Evolutionary conservation across 202 grass and related monocot genomes (phyloP).

Genomic region (Digitaria exilis): DNA sequence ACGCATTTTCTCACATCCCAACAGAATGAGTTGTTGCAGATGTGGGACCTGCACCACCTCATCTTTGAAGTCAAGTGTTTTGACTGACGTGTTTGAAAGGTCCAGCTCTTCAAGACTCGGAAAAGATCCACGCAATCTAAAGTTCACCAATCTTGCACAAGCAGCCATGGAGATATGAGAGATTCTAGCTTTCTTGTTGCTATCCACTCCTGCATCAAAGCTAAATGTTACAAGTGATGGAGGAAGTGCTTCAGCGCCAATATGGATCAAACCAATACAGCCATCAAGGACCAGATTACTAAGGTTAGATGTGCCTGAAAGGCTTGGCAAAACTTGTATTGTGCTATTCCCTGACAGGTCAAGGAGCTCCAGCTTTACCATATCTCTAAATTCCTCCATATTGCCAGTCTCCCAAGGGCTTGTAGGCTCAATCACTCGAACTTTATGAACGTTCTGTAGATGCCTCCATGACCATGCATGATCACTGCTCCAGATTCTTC

Average conservation of each 20-base stretch:
- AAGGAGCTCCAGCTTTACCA: not conserved
- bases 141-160: not conserved
- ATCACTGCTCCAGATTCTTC: not conserved
- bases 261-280: not conserved
- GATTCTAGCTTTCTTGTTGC: not conserved
- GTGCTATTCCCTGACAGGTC: not conserved
- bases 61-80: not conserved
- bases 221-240: constrained; percentile 10
- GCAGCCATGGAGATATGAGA: not conserved
- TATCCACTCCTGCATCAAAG: not conserved
- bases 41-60: not conserved
- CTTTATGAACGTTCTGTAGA: not conserved
- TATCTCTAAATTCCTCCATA: not conserved
- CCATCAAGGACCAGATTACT: not conserved
- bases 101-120: not conserved
- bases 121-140: not conserved
- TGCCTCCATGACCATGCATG: not conserved
- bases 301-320: not conserved
- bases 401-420: not conserved
- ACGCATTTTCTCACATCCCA: not conserved
- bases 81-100: not conserved
- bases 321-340: not conserved
- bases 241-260: not conserved
- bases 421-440: constrained; percentile 4
- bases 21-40: not conserved